Conservation (phyloP, 768 basidiomycete species). For the Inosperma sp. region DNA sequence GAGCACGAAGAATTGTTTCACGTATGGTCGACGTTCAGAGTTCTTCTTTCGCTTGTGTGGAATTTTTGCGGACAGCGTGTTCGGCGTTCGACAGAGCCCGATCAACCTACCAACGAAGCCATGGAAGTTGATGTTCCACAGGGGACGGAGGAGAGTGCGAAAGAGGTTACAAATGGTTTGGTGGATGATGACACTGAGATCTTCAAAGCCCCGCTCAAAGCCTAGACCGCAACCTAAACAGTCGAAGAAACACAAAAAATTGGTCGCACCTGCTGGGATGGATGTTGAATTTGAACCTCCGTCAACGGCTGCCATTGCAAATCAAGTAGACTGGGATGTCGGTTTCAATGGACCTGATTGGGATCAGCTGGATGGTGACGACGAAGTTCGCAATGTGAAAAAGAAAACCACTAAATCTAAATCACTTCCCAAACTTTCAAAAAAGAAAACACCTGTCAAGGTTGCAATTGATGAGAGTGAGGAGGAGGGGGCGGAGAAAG, state of each 20-base stretch:
- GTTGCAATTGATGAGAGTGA: no score
- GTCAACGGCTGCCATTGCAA: conserved; percentile 1
- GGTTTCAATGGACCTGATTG: neutral
- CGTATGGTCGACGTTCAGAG: no score
- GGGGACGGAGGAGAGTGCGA: conserved; percentile 30
- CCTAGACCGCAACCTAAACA: no score
- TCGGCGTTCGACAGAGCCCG: no score
- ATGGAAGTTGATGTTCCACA: conserved; percentile 14
- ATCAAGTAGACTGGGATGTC: neutral
- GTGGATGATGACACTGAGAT: conserved; percentile 6
- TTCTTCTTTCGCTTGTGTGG: no score
- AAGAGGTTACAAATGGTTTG: conserved; percentile 21
- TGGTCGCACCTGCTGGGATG: neutral
- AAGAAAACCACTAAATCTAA: conserved; percentile 11
- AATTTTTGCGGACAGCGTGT: no score
- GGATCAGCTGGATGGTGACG: conserved; percentile 11
- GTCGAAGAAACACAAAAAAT: neutral
- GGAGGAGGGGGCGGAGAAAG: neutral
- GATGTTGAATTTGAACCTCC: conserved; percentile 2
- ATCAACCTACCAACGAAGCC: neutral
- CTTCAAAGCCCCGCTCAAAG: conserved; percentile 3
- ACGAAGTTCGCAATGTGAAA: conserved; percentile 8
- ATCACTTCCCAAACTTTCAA: neutral
- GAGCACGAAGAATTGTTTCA: no score
- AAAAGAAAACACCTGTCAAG: no score